Conservation (phyloP, 257 asterid genomes). For the Fraxinus quadrangulata region DNA sequence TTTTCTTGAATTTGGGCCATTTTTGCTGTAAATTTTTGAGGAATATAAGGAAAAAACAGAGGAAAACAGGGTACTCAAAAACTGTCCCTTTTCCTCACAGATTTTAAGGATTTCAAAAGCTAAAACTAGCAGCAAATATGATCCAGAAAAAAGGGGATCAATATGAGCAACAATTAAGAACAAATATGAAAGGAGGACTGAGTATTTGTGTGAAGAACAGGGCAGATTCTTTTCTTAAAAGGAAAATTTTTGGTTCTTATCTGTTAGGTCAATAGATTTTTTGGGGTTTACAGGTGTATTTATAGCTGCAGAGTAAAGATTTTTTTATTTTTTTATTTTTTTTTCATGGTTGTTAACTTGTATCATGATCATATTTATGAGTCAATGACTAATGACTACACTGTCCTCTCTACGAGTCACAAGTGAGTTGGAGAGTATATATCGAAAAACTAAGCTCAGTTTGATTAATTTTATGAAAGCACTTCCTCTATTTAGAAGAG, state of each 20-base stretch:
- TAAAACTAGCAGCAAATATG: neutral
- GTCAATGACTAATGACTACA: conserved; percentile 26
- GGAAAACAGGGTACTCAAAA: conserved; percentile 30
- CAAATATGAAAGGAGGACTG: neutral
- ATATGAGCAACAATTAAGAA: neutral
- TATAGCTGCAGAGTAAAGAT: conserved; percentile 28
- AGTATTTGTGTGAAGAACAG: neutral
- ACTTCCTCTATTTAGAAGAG: too few species aligned
- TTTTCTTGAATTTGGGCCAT: conserved; percentile 40
- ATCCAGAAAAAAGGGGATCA: conserved; percentile 14
- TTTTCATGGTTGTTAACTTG: neutral
- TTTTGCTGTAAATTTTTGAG: conserved; percentile 1
- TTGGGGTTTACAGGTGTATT: conserved; percentile 28
- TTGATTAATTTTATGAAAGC: too few species aligned
- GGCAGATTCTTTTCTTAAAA: neutral
- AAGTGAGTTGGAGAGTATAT: too few species aligned
- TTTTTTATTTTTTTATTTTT: neutral
- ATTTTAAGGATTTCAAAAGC: neutral
- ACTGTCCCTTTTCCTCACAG: conserved; percentile 21
- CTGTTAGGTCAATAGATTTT: conserved; percentile 26
- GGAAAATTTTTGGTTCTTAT: neutral
- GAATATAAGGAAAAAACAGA: neutral
- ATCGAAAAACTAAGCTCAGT: too few species aligned
- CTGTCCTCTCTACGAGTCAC: too few species aligned
- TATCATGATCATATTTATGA: conserved; percentile 32